Percentiles rank a stretch among this genome's conserved stretches.
Evolutionary conservation across 2,329 filamentous ascomycete genomes (phyloP).

Genomic region (Nemania bipapillata): DNA sequence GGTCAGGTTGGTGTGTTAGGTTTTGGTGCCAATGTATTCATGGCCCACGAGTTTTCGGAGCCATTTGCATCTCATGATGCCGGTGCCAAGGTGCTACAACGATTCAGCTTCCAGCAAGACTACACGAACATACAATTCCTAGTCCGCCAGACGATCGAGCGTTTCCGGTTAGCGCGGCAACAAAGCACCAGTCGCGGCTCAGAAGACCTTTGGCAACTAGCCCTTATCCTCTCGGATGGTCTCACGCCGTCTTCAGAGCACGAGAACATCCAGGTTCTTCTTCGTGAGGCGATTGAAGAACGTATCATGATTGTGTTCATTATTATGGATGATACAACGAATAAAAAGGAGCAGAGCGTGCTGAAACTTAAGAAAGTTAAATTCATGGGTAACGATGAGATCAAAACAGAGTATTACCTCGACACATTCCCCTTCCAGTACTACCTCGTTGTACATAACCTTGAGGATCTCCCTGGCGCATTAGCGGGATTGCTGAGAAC

Average conservation of each 20-base stretch:
- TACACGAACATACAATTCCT: slow-evolving; percentile 86
- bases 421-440: slow-evolving; percentile 97
- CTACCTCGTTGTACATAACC: slow-evolving; percentile 92
- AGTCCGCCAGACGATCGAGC: slow-evolving; percentile 78
- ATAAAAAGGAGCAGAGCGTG: slow-evolving; percentile 70
- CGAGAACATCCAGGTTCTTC: slow-evolving; percentile 80
- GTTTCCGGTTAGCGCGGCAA: slow-evolving; percentile 80
- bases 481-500: slow-evolving; percentile 88
- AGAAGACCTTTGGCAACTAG: slow-evolving; percentile 91
- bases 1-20: slow-evolving; percentile 92
- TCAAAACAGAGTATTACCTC: slow-evolving; percentile 89
- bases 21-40: slow-evolving; percentile 84
- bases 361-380: slow-evolving; percentile 87
- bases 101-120: slow-evolving; percentile 85
- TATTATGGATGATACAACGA: slow-evolving; percentile 78
- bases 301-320: slow-evolving; percentile 98
- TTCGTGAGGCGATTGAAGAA: slow-evolving; percentile 89
- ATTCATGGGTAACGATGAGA: slow-evolving; percentile 73
- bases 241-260: slow-evolving; percentile 85
- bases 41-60: slow-evolving; percentile 85
- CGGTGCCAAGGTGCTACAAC: slow-evolving; percentile 83
- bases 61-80: slow-evolving; percentile 82
- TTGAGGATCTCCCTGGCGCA: slow-evolving; percentile 89
- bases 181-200: slow-evolving; percentile 62
- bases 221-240: slow-evolving; percentile 92